Evolutionary conservation across 257 asterid species (phyloP), one percentile per base, ranked within the genome.

Genomic region (Solanum tarijense): DNA sequence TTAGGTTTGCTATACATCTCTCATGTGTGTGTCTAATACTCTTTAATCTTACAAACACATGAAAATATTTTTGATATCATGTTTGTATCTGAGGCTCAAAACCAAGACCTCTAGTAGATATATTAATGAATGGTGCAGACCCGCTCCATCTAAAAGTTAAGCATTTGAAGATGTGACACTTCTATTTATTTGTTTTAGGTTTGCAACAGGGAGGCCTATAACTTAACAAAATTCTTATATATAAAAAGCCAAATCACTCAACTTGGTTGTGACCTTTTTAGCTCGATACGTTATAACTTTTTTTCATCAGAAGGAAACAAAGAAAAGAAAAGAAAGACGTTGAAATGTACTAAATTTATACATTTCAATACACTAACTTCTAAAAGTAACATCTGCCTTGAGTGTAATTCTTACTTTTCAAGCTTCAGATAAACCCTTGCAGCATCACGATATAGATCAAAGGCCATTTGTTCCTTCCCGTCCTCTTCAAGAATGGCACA

Each of bases 381-480:
- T 18, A 81, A 29, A 79, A 79, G 84, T 43, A 79, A 79, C 21
- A 43, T 79, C 65, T 79, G 66, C 86, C 69, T 82, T 1, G 2
- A 82, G 16, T 8, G 5, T 82, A 82, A 31, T 82, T 48, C 99
- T 93, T 93, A 97, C 99, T 94, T 96, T 94, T 97, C 98, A 92
- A 96, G 98, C 93, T 94, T 97, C 89, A 96, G 68, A 86, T 95
- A 96, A 89, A 95, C 92, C 92, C 92, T 91, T 87, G 99, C 91
- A 90, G 96, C 96, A 88, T 94, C 92, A 91, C 98, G 98, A 91
- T 94, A 97, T 41, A 97, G 92, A 94, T 97, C 99, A 91, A 96
- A 96, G 82, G 99, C 93, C 99, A 97, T 97, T 83, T 95, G 99
- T 89, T 93, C 99, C 95, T 95, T 97, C 76, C 96, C 99, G 58